Evolutionary conservation across 306 rosid genomes (phyloP), one percentile per base, ranked within the genome.

Genomic region (Ziziphus jujuba): DNA sequence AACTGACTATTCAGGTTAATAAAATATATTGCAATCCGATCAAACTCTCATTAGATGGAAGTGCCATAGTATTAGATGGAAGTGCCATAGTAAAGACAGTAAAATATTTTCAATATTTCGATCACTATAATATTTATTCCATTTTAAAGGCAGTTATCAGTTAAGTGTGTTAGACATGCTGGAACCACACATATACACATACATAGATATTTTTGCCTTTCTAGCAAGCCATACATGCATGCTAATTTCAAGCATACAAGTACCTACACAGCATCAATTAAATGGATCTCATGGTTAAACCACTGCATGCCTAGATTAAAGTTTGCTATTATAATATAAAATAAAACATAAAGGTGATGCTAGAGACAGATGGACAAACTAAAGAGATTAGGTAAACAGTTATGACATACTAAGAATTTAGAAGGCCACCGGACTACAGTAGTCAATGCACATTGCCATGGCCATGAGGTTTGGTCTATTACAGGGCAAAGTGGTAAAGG

Each of bases 401-500:
- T 35, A 68, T 63, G 55, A 65, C 86, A 36, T 95, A 95, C 99
- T 97, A 95, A 75, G 7, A 72, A 61, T 84, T 80, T 59, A 95
- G 89, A 82, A 90, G 86, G 78, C 99, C 96, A 16, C 97, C 90
- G 61, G 99, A 84, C 83, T 84, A 84, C 65, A 95, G 96, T 80
- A 95, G 97, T 10, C 92, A 64, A 63, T 95, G 99, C 71, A 90
- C 99, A 70, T 95, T 97, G 28, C 99, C 99, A 69, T 95, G 97
- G 47, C 99, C 99, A 61, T 90, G 99, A 77, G 99, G 99, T 81
- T 95, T 95, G 73, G 99, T 95, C 99, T 95, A 62, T 56, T 64
- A 66, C 24, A 76, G 70, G 81, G 16, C 62, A 79, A 67, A 53
- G 72, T 9, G 66, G 58, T 15, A 36, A 62, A 14, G 17, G 35